Evolutionary conservation across 83 land plant species (phyloP).

Genomic region (Isoetes engelmannii): DNA sequence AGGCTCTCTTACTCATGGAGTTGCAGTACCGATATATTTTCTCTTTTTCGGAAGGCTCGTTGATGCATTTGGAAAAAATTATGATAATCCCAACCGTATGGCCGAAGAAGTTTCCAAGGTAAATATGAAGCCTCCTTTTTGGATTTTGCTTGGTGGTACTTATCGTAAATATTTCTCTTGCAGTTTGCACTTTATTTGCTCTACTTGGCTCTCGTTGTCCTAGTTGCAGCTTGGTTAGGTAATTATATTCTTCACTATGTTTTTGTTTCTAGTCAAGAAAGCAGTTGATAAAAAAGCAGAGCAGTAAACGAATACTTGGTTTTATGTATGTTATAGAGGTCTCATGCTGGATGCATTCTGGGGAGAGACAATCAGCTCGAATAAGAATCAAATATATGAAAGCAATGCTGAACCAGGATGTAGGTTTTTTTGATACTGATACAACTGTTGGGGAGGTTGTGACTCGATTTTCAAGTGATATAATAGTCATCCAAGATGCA

Average conservation of each 20-base stretch:
- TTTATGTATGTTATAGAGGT: constrained; percentile 17
- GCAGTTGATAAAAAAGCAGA: not conserved
- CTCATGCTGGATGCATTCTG: constrained; percentile 33
- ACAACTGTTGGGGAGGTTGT: constrained; percentile 5
- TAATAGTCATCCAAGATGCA: constrained; percentile 8
- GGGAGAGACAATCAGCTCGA: constrained; percentile 33
- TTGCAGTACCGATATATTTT: constrained; percentile 82
- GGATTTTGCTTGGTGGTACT: not conserved
- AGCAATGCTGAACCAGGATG: constrained; percentile 16
- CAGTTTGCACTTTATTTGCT: constrained; percentile 9
- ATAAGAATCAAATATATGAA: constrained; percentile 22
- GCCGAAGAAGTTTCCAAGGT: constrained; percentile 73
- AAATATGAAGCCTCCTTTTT: not conserved
- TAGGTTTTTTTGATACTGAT: constrained; percentile 9
- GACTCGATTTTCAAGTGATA: constrained; percentile 1
- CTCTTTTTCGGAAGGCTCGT: constrained; percentile 66
- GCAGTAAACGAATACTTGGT: not conserved
- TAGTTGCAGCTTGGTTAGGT: constrained; percentile 11
- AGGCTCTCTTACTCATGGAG: constrained; percentile 68
- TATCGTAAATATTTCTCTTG: not conserved
- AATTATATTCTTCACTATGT: not conserved
- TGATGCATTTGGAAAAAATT: constrained; percentile 79
- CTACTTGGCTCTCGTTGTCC: constrained; percentile 3
- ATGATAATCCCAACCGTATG: constrained; percentile 44
- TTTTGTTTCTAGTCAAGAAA: not conserved